Base-by-base conservation (phyloP, 2,329 filamentous ascomycete genomes). In the Penicillium occitanis region DNA sequence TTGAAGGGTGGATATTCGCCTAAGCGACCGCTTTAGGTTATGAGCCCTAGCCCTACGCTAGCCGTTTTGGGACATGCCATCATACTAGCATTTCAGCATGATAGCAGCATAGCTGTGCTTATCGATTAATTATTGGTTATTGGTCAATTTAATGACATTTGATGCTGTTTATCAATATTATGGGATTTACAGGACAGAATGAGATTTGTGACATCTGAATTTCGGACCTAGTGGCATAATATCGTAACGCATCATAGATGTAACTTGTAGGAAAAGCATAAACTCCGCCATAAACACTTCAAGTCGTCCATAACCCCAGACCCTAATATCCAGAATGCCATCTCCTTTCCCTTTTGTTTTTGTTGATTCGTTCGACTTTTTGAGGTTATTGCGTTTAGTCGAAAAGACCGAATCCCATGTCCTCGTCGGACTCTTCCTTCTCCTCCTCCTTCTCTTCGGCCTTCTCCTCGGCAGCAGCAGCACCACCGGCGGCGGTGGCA, bases 321-420 rank as follows among this genome's bases (percentile, higher is more conserved):
- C 44, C 46, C 17, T 70, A 72, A 71, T 71, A 70, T 71, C 71
- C 73, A 76, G 73, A 75, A 68, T 67, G 71, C 75, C 69, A 79
- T 90, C 89, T 81, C 90, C 89, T 83, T 90, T 2, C 88, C 82
- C 88, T 89, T 85, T 89, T 84, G 82, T 85, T 76, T 69, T 69
- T 40, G 62, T 78, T 77, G 59, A 44, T 59, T 63, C 28, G 57
- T 40, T 11, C 30, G 37, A 37, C 13, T 37, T 53, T 17, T 50
- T 25, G 25, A 63, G 28, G 28, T 44, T 58, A 63, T 72, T 71
- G 55, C 74, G 73, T 71, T 81, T 82, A 83, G 82, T 89, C 87
- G 85, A 90, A 89, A 69, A 90, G 86, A 86, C 87, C 87, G 80
- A 86, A 87, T 82, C 91, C 85, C 91, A 94, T 90, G 79, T 89